Base-by-base conservation (phyloP, 129 eudicot species). In the Sambucus nigra region DNA sequence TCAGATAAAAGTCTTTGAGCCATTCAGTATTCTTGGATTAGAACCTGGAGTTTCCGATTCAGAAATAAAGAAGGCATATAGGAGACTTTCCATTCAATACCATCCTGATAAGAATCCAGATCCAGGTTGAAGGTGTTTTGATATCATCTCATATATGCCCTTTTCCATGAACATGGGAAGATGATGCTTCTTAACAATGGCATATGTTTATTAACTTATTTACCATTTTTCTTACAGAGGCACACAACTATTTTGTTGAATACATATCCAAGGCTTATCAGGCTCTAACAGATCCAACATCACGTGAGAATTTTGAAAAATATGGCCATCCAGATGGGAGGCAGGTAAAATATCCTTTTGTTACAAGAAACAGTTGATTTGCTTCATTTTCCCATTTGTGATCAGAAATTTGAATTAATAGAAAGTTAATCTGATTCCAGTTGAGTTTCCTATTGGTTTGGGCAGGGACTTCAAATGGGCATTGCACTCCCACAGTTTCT, bases 271-370 rank as follows among this genome's bases (percentile, higher is more conserved):
- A 89, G 83, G 97, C 97, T 45, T 84, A 84, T 66, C 93, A 89
- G 65, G 97, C 97, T 64, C 72, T 89, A 61, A 84, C 95, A 21
- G 97, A 89, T 78, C 93, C 95, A 24, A 52, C 69, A 33, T 82
- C 97, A 51, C 95, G 97, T 57, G 97, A 84, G 64, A 89, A 89
- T 59, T 89, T 72, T 73, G 88, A 84, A 71, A 89, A 89, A 57
- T 89, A 89, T 66, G 97, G 97, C 62, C 97, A 89, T 74, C 97
- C 97, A 19, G 97, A 89, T 84, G 97, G 97, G 66, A 70, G 95
- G 58, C 97, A 89, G 97, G 97, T 89, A 80, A 29, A 31, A 14
- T 47, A 32, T 45, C 47, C 46, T 52, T 48, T 51, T 9, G 23
- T 56, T 21, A 25, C 46, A 3, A 26, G 32, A 27, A 24, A 15